Conservation (phyloP, 768 basidiomycete genomes). For the Pulveroboletus sp. region DNA sequence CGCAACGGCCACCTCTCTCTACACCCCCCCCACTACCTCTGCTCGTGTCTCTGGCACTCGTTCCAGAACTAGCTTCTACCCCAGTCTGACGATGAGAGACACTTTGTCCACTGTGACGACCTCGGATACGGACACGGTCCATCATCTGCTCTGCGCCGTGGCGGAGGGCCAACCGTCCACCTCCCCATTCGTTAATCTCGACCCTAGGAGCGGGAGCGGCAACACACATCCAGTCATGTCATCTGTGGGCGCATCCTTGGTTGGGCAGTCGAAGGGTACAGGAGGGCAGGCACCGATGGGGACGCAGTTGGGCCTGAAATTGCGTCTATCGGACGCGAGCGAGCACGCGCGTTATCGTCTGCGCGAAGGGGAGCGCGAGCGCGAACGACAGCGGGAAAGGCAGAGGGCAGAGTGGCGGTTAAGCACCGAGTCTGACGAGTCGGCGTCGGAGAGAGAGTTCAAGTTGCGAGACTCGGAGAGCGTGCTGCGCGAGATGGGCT, state of each 20-base stretch:
- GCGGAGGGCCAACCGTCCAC: not conserved
- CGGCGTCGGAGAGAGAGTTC: slow-evolving; percentile 7
- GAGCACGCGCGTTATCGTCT: slow-evolving; percentile 18
- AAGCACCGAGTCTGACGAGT: too few relatives aligned
- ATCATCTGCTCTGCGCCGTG: slow-evolving; percentile 2
- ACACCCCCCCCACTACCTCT: slow-evolving; percentile 6
- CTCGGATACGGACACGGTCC: slow-evolving; percentile 14
- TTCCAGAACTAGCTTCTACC: slow-evolving; percentile 15
- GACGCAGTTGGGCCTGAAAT: slow-evolving; percentile 11
- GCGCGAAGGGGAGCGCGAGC: slow-evolving; percentile 22
- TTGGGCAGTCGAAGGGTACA: not conserved
- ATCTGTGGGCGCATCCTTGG: not conserved
- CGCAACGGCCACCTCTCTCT: slow-evolving; percentile 11
- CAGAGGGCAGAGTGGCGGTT: not conserved
- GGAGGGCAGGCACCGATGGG: not conserved
- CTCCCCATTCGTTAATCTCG: not conserved
- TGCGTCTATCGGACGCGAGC: slow-evolving; percentile 24
- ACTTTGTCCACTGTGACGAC: slow-evolving; percentile 22
- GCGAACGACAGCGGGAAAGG: not conserved
- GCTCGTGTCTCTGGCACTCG: slow-evolving; percentile 7
- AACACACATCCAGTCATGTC: not conserved
- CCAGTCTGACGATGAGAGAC: slow-evolving; percentile 6
- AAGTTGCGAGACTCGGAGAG: slow-evolving; percentile 19
- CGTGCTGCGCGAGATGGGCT: slow-evolving; percentile 17
- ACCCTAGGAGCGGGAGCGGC: too few relatives aligned